Conservation (phyloP, 2,329 filamentous ascomycete genomes). For the Epicoccum nigrum region DNA sequence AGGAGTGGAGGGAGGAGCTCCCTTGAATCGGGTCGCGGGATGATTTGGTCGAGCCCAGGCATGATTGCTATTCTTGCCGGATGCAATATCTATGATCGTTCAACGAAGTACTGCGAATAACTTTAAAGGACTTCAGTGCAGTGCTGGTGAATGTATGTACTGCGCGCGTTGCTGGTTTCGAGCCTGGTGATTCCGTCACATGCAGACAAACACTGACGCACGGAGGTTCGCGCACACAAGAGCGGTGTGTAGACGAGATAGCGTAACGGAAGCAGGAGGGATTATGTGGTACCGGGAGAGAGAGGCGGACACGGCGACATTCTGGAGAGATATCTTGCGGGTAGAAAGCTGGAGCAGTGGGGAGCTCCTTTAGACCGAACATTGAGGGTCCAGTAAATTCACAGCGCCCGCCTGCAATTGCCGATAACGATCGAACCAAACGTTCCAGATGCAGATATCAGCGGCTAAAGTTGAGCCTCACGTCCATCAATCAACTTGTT, state of each 20-base stretch:
- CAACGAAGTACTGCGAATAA: background rate
- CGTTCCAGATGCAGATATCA: conserved; percentile 11
- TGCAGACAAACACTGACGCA: conserved; percentile 32
- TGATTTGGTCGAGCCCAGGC: conserved; percentile 58
- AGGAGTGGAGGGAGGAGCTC: conserved; percentile 66
- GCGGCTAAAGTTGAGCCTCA: conserved; percentile 17
- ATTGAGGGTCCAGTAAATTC: conserved; percentile 12
- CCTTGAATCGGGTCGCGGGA: conserved; percentile 61
- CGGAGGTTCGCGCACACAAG: conserved; percentile 13
- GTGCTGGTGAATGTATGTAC: background rate
- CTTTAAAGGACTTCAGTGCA: no score
- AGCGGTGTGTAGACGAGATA: conserved; percentile 13
- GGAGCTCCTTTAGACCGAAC: conserved; percentile 17
- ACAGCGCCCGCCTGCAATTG: conserved; percentile 8
- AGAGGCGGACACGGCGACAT: conserved; percentile 6
- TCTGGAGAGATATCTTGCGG: conserved; percentile 25
- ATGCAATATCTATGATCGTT: background rate
- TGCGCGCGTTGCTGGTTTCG: conserved; percentile 6
- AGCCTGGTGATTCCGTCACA: conserved; percentile 34
- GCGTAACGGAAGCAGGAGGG: background rate
- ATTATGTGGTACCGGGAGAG: background rate
- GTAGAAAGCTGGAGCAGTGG: conserved; percentile 26
- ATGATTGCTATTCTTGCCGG: conserved; percentile 26
- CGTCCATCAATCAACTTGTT: conserved; percentile 14
- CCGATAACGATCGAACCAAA: conserved; percentile 14